A percentile compares a stretch with the other conserved stretches of the same genome.
Conservation (phyloP, 108 stramenopile genomes). For the Fragilaria radians region DNA sequence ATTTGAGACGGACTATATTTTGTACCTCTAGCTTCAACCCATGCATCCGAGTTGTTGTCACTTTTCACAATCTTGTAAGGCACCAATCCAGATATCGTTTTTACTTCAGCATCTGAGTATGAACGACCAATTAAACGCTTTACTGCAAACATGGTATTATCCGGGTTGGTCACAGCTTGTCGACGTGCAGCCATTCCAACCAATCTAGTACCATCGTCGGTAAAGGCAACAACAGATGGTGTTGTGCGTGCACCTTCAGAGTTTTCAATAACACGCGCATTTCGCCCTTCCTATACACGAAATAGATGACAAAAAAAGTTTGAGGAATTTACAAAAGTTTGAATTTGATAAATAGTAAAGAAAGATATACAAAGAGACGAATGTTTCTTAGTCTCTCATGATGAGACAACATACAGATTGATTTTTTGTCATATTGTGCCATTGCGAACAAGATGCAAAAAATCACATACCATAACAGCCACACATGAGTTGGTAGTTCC, state of each 20-base stretch:
- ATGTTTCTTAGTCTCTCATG: too few species aligned
- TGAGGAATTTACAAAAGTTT: background rate
- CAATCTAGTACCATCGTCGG: conserved; percentile 76
- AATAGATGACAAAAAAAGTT: too few species aligned
- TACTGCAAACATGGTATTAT: conserved; percentile 97
- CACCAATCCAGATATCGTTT: conserved; percentile 84
- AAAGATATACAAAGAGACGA: too few species aligned
- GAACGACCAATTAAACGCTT: conserved; percentile 97
- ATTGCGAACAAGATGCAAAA: background rate
- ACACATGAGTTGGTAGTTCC: conserved; percentile 99
- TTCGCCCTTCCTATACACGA: conserved; percentile 75
- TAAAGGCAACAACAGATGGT: conserved; percentile 94
- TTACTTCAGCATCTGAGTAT: conserved; percentile 88
- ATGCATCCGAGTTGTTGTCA: conserved; percentile 91
- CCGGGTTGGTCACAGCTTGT: conserved; percentile 99
- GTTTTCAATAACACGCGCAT: conserved; percentile 99
- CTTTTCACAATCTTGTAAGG: conserved; percentile 97
- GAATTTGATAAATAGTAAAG: background rate
- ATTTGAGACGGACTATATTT: conserved; percentile 98
- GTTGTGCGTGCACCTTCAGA: conserved; percentile 98
- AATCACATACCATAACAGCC: conserved; percentile 91
- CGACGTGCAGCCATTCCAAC: conserved; percentile 97
- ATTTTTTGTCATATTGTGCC: too few species aligned
- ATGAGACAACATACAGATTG: too few species aligned
- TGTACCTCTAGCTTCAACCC: conserved; percentile 91